Percentiles rank a stretch among this genome's conserved stretches.
Conservation (phyloP, 768 basidiomycete genomes). For the Mycena sanguinolenta region DNA sequence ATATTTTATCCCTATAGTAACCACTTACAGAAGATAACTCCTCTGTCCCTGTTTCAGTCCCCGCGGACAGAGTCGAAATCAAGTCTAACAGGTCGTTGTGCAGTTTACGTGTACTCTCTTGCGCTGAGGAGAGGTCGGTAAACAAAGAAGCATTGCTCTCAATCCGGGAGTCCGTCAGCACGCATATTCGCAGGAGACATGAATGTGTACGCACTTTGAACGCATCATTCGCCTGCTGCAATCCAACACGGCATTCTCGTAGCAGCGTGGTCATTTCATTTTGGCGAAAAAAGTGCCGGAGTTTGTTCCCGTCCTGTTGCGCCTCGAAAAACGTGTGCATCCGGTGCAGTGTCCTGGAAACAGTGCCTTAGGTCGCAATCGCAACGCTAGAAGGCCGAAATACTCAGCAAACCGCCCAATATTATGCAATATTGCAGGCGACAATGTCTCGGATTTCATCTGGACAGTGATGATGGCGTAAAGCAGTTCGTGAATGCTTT, state of each 20-base stretch:
- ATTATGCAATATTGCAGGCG: not conserved
- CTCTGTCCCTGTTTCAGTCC: not conserved
- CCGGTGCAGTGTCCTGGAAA: not conserved
- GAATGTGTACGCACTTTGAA: not conserved
- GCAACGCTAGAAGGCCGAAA: not conserved
- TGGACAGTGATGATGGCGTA: not conserved
- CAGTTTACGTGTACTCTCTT: not conserved
- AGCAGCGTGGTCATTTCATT: not conserved
- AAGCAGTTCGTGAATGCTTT: not conserved
- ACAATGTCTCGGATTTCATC: not conserved
- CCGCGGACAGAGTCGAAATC: not conserved
- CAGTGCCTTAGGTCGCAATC: not conserved
- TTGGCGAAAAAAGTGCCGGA: not conserved
- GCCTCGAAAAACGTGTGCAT: not conserved
- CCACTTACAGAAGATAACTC: not conserved
- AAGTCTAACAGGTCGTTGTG: not conserved
- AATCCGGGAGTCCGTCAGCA: not conserved
- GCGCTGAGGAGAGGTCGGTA: not conserved
- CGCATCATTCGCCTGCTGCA: not conserved
- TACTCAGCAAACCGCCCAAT: constrained; percentile 2
- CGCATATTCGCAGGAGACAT: not conserved
- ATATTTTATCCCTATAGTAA: not conserved
- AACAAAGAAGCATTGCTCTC: not conserved
- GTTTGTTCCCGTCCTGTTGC: not conserved
- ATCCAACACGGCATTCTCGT: not conserved